phyloP scores from a whole-genome alignment of 1,139 yeast species.

The Blastobotrys serpentis region DNA sequence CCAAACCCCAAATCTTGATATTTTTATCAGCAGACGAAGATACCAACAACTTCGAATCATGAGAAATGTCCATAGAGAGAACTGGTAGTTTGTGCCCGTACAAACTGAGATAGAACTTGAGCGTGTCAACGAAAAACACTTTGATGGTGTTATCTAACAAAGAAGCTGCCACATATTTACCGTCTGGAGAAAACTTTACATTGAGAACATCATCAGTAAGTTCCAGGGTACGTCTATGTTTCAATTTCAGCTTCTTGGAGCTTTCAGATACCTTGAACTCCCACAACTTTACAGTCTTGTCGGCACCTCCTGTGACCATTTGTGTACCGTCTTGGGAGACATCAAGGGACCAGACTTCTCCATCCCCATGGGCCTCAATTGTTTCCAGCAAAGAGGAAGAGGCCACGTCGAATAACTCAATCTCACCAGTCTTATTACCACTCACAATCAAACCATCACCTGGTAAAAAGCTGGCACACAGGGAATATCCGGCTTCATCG shows the following conservation, averaged over 20 bases:
- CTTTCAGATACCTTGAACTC: constrained; percentile 67
- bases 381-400: constrained; percentile 69
- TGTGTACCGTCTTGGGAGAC: constrained; percentile 81
- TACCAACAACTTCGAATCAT: constrained; percentile 79
- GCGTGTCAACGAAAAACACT: constrained; percentile 80
- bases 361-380: constrained; percentile 61
- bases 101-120: constrained; percentile 81
- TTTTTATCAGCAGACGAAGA: constrained; percentile 97
- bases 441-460: constrained; percentile 85
- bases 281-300: constrained; percentile 89
- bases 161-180: constrained; percentile 75
- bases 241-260: constrained; percentile 54
- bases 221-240: constrained; percentile 79
- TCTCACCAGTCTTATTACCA: constrained; percentile 87
- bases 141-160: constrained; percentile 90
- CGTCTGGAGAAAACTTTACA: constrained; percentile 80
- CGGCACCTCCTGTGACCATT: constrained; percentile 91
- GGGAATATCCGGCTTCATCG: constrained; percentile 77
- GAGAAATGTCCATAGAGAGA: constrained; percentile 81
- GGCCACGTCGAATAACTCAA: constrained; percentile 84
- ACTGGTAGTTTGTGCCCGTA: constrained; percentile 93
- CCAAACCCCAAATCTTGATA: constrained; percentile 96
- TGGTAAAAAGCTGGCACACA: constrained; percentile 79
- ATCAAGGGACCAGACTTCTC: constrained; percentile 91
- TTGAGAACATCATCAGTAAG: constrained; percentile 80